These are phyloP conservation scores for Glutinoglossum americanum DNA, from an alignment of 495 filamentous ascomycete species.

Conservation along the genomic window DNA sequence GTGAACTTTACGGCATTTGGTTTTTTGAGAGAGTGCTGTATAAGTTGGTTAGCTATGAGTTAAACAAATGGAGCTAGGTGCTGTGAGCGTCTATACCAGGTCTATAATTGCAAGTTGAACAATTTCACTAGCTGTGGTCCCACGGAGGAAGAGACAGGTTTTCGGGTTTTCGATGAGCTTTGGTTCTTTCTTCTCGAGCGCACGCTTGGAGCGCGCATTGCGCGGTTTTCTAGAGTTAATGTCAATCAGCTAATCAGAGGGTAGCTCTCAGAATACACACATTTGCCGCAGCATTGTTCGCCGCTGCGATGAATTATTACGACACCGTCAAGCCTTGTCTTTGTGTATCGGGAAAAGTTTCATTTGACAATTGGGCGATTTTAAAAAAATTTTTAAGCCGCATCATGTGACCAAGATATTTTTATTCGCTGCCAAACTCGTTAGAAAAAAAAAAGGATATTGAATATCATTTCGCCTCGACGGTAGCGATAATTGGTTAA, in stretches of 20 bases:
- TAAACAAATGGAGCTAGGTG: background rate
- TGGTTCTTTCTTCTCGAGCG: slow-evolving; percentile 75
- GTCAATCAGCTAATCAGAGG: background rate
- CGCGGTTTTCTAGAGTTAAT: slow-evolving; percentile 33
- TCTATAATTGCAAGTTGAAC: slow-evolving; percentile 63
- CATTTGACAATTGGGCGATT: background rate
- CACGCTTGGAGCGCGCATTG: slow-evolving; percentile 83
- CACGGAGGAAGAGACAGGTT: slow-evolving; percentile 64
- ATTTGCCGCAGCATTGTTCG: slow-evolving; percentile 2
- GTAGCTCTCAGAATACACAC: background rate
- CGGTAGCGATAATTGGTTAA: too few relatives aligned
- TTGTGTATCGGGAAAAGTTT: background rate
- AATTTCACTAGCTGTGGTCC: slow-evolving; percentile 56
- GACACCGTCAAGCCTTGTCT: background rate
- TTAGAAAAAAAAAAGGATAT: background rate
- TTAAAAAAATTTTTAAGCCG: background rate
- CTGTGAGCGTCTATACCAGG: slow-evolving; percentile 18
- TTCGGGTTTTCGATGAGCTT: slow-evolving; percentile 76
- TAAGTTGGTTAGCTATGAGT: background rate
- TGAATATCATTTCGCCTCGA: too few relatives aligned
- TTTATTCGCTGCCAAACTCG: background rate
- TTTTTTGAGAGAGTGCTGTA: slow-evolving; percentile 43
- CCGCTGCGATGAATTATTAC: background rate
- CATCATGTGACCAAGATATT: background rate
- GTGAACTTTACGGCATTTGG: slow-evolving; percentile 67